These are phyloP conservation scores for Leucaena leucocephala DNA, from an alignment of 306 rosid species.

Conservation along the genomic window DNA sequence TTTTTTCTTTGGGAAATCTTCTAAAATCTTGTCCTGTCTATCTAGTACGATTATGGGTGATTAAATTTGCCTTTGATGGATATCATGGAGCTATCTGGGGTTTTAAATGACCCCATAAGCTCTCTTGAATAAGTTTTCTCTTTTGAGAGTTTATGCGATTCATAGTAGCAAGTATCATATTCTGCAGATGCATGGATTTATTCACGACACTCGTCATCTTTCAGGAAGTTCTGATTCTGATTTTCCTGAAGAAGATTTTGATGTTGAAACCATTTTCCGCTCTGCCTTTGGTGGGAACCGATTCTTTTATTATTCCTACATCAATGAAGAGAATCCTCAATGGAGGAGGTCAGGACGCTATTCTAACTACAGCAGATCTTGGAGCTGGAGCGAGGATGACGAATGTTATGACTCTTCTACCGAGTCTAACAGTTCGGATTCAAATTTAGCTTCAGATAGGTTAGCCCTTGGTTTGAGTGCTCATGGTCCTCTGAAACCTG, in stretches of 20 bases:
- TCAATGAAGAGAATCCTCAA: conserved; percentile 67
- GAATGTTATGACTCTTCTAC: conserved; percentile 48
- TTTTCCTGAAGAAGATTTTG: conserved; percentile 65
- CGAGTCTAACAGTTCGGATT: conserved; percentile 45
- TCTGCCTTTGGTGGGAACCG: conserved; percentile 66
- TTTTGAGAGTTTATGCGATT: conserved; percentile 5
- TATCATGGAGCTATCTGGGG: conserved; percentile 26
- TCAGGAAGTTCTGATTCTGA: conserved; percentile 58
- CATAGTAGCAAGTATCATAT: conserved; percentile 22
- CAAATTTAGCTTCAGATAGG: conserved; percentile 54
- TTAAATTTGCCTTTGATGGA: conserved; percentile 13
- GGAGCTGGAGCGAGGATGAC: conserved; percentile 61
- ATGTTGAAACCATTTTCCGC: conserved; percentile 61
- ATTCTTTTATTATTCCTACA: conserved; percentile 64
- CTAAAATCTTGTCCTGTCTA: conserved; percentile 12
- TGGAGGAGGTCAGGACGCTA: conserved; percentile 64
- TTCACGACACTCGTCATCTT: conserved; percentile 18
- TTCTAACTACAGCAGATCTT: conserved; percentile 48
- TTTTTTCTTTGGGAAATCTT: conserved; percentile 12
- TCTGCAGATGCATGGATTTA: conserved; percentile 10
- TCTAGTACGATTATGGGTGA: conserved; percentile 4
- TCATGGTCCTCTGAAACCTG: conserved; percentile 73
- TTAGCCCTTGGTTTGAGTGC: conserved; percentile 77
- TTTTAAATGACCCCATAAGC: conserved; percentile 23
- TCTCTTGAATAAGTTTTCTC: conserved; percentile 13